These are phyloP conservation scores for Herpetospermum pedunculosum DNA, from an alignment of 306 rosid genomes.

Conservation along the genomic window DNA sequence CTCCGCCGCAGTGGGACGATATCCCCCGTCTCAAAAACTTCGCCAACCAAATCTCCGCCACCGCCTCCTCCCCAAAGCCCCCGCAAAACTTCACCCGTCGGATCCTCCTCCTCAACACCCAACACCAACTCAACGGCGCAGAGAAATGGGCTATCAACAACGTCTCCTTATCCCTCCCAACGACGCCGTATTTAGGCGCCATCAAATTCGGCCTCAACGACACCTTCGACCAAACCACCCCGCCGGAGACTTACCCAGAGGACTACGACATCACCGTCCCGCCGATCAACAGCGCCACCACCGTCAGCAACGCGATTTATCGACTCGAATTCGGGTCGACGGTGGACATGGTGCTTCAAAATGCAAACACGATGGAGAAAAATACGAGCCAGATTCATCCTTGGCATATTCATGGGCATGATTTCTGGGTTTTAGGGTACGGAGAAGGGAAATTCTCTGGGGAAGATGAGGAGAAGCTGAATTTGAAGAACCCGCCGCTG, in stretches of 20 bases:
- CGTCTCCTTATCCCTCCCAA: constrained; percentile 42
- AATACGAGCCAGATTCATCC: constrained; percentile 68
- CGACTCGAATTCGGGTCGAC: constrained; percentile 15
- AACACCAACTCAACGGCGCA: constrained; percentile 34
- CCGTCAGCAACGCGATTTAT: constrained; percentile 36
- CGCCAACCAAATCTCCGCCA: constrained; percentile 38
- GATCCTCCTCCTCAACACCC: constrained; percentile 60
- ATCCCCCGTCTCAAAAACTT: constrained; percentile 38
- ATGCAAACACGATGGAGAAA: constrained; percentile 27
- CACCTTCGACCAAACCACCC: constrained; percentile 18
- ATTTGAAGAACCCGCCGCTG: constrained; percentile 55
- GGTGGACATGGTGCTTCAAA: constrained; percentile 57
- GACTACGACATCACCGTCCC: constrained; percentile 34
- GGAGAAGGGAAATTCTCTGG: constrained; percentile 57
- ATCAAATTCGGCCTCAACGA: constrained; percentile 22
- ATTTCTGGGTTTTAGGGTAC: constrained; percentile 72
- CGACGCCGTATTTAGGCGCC: constrained; percentile 57
- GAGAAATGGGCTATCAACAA: constrained; percentile 58
- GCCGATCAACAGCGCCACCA: constrained; percentile 27
- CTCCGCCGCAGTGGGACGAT: constrained; percentile 55
- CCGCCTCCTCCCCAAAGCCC: constrained; percentile 45
- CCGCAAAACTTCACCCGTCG: constrained; percentile 29
- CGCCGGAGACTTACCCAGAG: constrained; percentile 27
- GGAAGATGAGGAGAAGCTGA: constrained; percentile 26
- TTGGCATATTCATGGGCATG: constrained; percentile 84